Evolutionary conservation across 192 early-diverging fungal species (phyloP), one percentile per base, ranked within the genome.

Genomic region (Cladochytrium replicatum): DNA sequence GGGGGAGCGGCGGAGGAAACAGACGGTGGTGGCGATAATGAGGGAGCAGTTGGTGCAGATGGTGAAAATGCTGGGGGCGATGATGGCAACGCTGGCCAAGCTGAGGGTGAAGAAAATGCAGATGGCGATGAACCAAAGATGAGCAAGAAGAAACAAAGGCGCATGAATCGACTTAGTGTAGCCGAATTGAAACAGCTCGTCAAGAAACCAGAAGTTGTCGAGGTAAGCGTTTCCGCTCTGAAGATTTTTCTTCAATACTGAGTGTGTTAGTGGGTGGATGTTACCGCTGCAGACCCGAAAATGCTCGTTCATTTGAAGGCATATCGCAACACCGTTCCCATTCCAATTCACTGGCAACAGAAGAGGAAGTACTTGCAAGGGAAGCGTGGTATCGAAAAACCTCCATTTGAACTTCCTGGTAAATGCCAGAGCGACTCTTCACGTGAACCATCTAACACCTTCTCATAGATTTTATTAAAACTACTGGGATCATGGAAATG

Each of bases 401-500:
- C 85, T 24, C 87, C 93, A 2, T 99, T 90, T 54, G 88, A 95
- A 28, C 54, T 99, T 32, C 92, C 92, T 21, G 78, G 79, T 82
- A 61, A 46, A 52, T 6, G 8, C 24, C 34, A 38, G 7, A 41
- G 29, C n/a, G 21, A 3, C 29, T 15, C 27, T 21, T 26, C 21
- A 11, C 54, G 32, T 57, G 4, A 2, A 19, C 6, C 5, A 23
- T 6, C 19, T 2, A 25, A 7, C 13, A 2, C 21, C 34, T 1
- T 48, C 41, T 4, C 43, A 2, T 64, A 70, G 93, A 95, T 28
- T 99, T 93, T 61, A 96, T 99, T 60, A 88, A 91, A 64, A 86
- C 83, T 4, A 99, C 95, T 1, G 95, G 95, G 13, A 97, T 99
- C 52, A 89, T 90, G 88, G 87, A 97, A 61, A 84, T 99, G 71